Evolutionary conservation across 495 filamentous ascomycete genomes (phyloP), one percentile per base, ranked within the genome.

Genomic region (Cudoniella acicularis): DNA sequence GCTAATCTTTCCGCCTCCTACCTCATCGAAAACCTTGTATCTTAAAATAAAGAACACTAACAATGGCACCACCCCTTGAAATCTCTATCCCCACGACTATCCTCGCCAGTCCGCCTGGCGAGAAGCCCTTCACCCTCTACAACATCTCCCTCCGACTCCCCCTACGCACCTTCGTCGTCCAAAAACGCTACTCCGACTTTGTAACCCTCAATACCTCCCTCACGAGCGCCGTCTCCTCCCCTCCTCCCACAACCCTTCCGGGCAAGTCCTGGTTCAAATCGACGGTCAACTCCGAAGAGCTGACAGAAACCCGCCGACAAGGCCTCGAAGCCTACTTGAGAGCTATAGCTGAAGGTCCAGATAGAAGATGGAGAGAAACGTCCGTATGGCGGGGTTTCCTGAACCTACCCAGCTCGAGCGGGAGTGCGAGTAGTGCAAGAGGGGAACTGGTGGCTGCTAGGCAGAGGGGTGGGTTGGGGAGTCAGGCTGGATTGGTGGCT

Each of bases 141-240:
- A 90, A 94, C 77, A 91, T 98, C 71, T 87, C 85, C 30, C 79
- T 97, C 63, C 87, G 89, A 58, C 85, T 93, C 2, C 92, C 94
- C 9, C 84, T 98, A 52, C 88, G 91, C 59, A 91, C 90, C 53
- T 90, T 91, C 69, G 88, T 87, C 67, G 79, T 96, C 60, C 84
- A 87, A 61, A 97, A 97, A 74, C 91, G 94, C 65, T 98, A 97
- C 82, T 92, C 87, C 54, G 95, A 98, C 70, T 98, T 98, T 74
- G 75, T 78, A 48, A 70, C 82, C 59, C 86, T 98, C 56, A 85
- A 98, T 77, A 64, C 70, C n/a, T 64, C 81, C 22, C 83, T 98
- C 9, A 77, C 50, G 1, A 61, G 52, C 42, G 40, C 60, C 50
- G 24, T 65, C 56, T 56, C 58, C 41, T 53, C 57, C 8, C 56